Conservation (phyloP, 495 filamentous ascomycete species). For the Baudoinia panamericana region DNA sequence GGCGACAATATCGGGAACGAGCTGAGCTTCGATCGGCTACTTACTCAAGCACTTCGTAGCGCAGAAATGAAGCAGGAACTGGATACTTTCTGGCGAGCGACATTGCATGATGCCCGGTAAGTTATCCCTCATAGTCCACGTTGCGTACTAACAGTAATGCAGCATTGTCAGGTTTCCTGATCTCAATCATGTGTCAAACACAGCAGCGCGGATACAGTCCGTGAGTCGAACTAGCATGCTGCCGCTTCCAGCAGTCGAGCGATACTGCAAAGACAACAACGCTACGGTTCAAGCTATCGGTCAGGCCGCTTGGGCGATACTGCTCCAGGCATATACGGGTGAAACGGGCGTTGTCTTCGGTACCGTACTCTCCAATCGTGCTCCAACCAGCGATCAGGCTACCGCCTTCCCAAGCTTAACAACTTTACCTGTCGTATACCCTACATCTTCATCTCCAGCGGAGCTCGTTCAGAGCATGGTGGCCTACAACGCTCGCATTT, state of each 20-base stretch:
- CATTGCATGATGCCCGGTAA: too few species aligned
- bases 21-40: constrained; percentile 24
- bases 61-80: too few species aligned
- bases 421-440: constrained; percentile 52
- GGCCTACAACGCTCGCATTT: constrained; percentile 44
- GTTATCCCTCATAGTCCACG: constrained; percentile 17
- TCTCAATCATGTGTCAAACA: constrained; percentile 43
- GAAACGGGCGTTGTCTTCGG: constrained; percentile 58
- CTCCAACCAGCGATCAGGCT: constrained; percentile 37
- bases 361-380: constrained; percentile 55
- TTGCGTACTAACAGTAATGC: not conserved
- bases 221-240: constrained; percentile 31
- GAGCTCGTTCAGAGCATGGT: constrained; percentile 46
- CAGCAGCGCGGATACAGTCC: constrained; percentile 28
- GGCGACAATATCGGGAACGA: constrained; percentile 17
- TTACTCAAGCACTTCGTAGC: not conserved
- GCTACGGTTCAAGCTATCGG: constrained; percentile 57
- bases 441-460: constrained; percentile 37
- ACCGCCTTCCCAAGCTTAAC: constrained; percentile 59
- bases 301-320: constrained; percentile 59
- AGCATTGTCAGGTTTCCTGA: constrained; percentile 43
- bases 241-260: constrained; percentile 36
- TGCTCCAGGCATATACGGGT: constrained; percentile 60
- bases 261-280: constrained; percentile 36
- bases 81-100: too few species aligned